A percentile compares a stretch with the other conserved stretches of the same genome.
Evolutionary conservation across 495 filamentous ascomycete genomes (phyloP).

Genomic region (Lentithecium fluviatile): DNA sequence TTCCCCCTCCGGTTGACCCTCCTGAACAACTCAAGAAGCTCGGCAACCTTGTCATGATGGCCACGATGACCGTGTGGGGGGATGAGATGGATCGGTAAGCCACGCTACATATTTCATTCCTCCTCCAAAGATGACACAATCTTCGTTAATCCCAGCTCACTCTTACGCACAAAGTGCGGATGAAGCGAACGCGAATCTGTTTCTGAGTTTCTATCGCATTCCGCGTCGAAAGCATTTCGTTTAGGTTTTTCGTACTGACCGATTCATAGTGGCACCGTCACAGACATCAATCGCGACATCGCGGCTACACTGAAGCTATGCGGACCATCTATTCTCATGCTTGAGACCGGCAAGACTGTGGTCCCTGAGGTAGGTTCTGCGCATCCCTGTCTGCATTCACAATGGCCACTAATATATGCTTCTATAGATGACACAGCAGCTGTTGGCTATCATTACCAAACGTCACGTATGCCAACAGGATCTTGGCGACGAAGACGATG

Average conservation of each 20-base stretch:
- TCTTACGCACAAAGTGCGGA: conserved; percentile 80
- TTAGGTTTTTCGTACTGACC: conserved; percentile 12
- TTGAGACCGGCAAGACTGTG: conserved; percentile 56
- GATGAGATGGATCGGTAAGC: conserved; percentile 88
- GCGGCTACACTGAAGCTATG: conserved; percentile 90
- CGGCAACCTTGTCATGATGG: conserved; percentile 79
- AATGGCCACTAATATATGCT: too few species aligned
- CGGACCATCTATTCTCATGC: conserved; percentile 80
- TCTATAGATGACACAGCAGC: conserved; percentile 56
- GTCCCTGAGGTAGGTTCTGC: conserved; percentile 47
- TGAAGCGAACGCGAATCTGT: conserved; percentile 87
- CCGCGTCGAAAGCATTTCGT: conserved; percentile 20
- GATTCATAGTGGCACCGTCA: conserved; percentile 70
- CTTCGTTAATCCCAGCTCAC: conserved; percentile 99
- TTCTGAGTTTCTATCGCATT: conserved; percentile 48
- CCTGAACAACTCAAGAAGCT: conserved; percentile 77
- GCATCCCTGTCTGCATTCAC: too few species aligned
- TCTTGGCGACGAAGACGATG: conserved; percentile 56
- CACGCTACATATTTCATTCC: conserved; percentile 43
- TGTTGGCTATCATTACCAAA: conserved; percentile 75
- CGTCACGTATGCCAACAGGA: conserved; percentile 91
- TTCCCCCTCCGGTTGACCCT: conserved; percentile 78
- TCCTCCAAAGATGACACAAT: conserved; percentile 72
- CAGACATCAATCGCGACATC: conserved; percentile 92
- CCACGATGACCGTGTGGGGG: conserved; percentile 79